phyloP scores from a whole-genome alignment of 148 eudicot genomes.

The Chenopodium album region DNA sequence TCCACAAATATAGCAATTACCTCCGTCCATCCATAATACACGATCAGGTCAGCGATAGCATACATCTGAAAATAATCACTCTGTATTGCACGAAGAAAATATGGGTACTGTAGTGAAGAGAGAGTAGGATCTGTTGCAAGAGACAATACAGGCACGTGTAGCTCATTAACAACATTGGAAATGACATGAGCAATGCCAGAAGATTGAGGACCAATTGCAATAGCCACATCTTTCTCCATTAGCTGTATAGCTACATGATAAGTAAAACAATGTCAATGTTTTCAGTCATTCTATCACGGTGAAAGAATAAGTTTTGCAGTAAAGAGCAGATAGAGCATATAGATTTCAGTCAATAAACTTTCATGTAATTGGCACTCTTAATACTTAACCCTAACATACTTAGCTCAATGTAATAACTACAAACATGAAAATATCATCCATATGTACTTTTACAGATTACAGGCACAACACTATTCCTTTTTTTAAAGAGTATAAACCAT shows the following conservation, averaged over 20 bases:
- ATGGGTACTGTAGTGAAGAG: constrained; percentile 62
- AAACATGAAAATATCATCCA: neutral
- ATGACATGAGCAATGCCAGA: constrained; percentile 69
- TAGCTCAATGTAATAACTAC: neutral
- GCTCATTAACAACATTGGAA: constrained; percentile 59
- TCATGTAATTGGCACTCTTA: neutral
- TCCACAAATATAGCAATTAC: constrained; percentile 66
- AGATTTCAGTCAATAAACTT: neutral
- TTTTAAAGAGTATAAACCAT: too few relatives aligned
- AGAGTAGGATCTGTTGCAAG: constrained; percentile 80
- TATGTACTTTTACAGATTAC: neutral
- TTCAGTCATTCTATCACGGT: neutral
- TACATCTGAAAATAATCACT: constrained; percentile 72
- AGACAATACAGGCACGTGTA: constrained; percentile 65
- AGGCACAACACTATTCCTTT: neutral
- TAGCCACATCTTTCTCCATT: constrained; percentile 62
- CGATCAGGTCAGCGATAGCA: constrained; percentile 61
- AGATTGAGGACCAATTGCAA: constrained; percentile 74
- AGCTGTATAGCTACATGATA: constrained; percentile 59
- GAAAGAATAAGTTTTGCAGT: neutral
- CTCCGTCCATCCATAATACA: constrained; percentile 60
- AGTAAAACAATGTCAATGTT: constrained; percentile 27
- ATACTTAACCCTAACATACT: neutral
- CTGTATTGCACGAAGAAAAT: constrained; percentile 58
- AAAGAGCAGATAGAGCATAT: neutral